Evolutionary conservation across 2,329 filamentous ascomycete species (phyloP), one percentile per base, ranked within the genome.

Genomic region (Diaporthe sp.): DNA sequence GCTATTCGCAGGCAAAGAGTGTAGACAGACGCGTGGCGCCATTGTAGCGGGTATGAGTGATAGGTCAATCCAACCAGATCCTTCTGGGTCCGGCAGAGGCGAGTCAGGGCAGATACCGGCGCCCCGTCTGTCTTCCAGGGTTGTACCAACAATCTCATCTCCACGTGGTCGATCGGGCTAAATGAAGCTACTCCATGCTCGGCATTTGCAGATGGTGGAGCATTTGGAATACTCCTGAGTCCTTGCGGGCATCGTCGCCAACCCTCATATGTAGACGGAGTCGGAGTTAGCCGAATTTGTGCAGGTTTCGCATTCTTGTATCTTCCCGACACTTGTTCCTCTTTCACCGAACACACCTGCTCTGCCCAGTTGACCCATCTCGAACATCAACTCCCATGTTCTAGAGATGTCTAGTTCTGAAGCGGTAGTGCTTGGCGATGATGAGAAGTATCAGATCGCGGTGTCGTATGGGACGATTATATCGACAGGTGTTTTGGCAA

Each of bases 401-500:
- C 19, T 15, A 25, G 22, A 52, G 3, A 67, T 67, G 61, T 67
- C 61, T 12, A 38, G 61, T 38, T 1, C 45, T 25, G 22, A 17
- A 50, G 61, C 4, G 3, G 12, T 45, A 54, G 60, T 33, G 19
- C 64, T 74, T 28, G 72, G 52, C 28, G 47, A 19, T 28, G 72
- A 74, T 25, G 72, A 74, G 64, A 71, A 30, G 30, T 74, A 74
- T 50, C 40, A 73, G 70, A 73, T 75, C 38, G 70, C 73, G 17
- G 58, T 69, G 30, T 68, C 73, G n/a, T 75, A 75, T 38, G 70
- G 73, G 28, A 75, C 73, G 28, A 75, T 75, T 40, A 60, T 75
- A 42, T 71, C 42, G 40, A 75, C 73, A 22, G 73, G 73, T 33
- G 7, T 50, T 12, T 55, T 73, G 45, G 73, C 73, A n/a, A 28